Evolutionary conservation across 2,329 filamentous ascomycete genomes (phyloP).

Genomic region (Beauveria bassiana): DNA sequence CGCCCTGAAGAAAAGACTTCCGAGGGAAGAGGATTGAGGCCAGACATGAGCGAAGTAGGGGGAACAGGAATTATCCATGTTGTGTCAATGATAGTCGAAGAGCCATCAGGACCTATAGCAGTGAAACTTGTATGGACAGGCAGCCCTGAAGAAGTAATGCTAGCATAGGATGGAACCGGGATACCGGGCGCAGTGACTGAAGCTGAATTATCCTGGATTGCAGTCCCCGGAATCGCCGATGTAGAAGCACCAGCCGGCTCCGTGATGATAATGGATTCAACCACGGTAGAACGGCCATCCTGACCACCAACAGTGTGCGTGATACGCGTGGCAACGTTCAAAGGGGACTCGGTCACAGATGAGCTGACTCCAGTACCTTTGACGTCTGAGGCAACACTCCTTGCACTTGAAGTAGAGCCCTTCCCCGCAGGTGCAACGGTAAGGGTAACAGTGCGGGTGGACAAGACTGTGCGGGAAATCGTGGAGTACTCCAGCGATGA

Average conservation of each 20-base stretch:
- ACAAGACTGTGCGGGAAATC: conserved; percentile 12
- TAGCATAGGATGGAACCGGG: background rate
- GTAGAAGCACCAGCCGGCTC: conserved; percentile 7
- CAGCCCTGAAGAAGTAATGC: background rate
- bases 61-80: conserved; percentile 19
- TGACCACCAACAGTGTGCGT: conserved; percentile 24
- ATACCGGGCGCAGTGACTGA: background rate
- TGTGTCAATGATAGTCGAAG: conserved; percentile 22
- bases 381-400: background rate
- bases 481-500: conserved; percentile 5
- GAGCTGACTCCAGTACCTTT: background rate
- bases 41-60: conserved; percentile 11
- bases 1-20: background rate
- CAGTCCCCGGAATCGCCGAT: background rate
- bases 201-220: background rate
- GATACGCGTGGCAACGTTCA: conserved; percentile 17
- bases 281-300: conserved; percentile 26
- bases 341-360: background rate
- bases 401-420: background rate
- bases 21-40: background rate
- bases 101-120: conserved; percentile 20
- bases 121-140: conserved; percentile 21
- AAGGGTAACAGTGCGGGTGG: conserved; percentile 18
- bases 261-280: conserved; percentile 27
- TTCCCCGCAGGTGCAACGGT: background rate